phyloP scores from a whole-genome alignment of 805 yeast species.

The Kuraishia floccosa region DNA sequence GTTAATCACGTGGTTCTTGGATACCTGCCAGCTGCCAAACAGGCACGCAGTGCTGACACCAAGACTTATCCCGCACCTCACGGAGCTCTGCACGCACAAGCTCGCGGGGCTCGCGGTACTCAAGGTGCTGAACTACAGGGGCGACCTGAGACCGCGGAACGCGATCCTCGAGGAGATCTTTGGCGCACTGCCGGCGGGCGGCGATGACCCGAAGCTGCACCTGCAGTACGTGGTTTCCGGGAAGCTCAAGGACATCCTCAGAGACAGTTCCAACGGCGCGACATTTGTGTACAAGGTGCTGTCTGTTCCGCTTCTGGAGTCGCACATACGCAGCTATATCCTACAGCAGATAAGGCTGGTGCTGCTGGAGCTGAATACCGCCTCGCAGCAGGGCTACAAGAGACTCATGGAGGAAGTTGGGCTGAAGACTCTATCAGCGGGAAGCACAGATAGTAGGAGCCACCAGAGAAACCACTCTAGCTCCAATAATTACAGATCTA shows the following conservation, averaged over 20 bases:
- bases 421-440: constrained; percentile 17
- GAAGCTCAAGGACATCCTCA: constrained; percentile 42
- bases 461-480: constrained; percentile 1
- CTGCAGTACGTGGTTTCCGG: too few relatives aligned
- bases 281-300: constrained; percentile 72
- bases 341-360: constrained; percentile 51
- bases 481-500: not conserved
- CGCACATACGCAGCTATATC: constrained; percentile 44
- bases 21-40: constrained; percentile 60
- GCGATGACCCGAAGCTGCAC: not conserved
- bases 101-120: constrained; percentile 75
- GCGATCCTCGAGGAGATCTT: constrained; percentile 55
- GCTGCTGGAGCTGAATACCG: constrained; percentile 45
- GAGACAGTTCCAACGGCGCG: constrained; percentile 60
- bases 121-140: constrained; percentile 63
- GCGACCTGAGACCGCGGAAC: constrained; percentile 51
- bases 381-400: constrained; percentile 60
- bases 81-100: constrained; percentile 63
- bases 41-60: constrained; percentile 58
- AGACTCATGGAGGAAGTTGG: constrained; percentile 92
- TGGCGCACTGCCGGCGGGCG: constrained; percentile 25
- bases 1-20: constrained; percentile 88
- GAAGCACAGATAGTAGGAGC: not conserved
- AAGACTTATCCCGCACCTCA: constrained; percentile 49
- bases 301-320: constrained; percentile 57